phyloP scores from a whole-genome alignment of 768 basidiomycete species.

The Leccinum pellstonianum region DNA sequence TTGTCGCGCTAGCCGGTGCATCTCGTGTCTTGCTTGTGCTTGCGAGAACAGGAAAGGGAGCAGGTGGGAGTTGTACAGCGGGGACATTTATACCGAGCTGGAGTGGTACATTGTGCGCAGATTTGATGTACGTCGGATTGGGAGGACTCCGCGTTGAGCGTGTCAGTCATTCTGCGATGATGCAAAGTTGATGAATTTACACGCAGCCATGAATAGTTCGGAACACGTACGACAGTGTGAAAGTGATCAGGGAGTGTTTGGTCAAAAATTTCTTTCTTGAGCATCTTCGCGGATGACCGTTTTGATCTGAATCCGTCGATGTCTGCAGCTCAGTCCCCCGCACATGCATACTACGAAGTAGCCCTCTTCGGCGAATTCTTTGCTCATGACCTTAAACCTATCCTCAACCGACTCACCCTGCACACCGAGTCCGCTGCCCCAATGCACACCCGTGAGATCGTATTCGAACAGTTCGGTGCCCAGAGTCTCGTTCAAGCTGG shows the following conservation, averaged over 20 bases:
- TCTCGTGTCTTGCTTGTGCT: conserved; percentile 60
- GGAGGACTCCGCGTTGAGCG: conserved; percentile 1
- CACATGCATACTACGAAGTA: conserved; percentile 77
- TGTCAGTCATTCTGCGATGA: conserved; percentile 10
- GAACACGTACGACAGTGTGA: neutral
- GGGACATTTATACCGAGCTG: conserved; percentile 76
- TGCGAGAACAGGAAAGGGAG: conserved; percentile 62
- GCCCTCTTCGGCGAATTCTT: conserved; percentile 84
- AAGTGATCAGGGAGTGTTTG: neutral
- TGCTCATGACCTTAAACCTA: conserved; percentile 67
- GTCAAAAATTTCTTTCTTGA: neutral
- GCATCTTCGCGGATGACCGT: neutral
- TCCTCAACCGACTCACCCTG: conserved; percentile 79
- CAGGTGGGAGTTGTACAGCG: conserved; percentile 71
- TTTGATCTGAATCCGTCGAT: conserved; percentile 8
- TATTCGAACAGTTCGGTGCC: conserved; percentile 79
- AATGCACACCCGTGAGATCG: conserved; percentile 73
- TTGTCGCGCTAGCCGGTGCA: conserved; percentile 44
- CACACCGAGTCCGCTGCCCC: conserved; percentile 74
- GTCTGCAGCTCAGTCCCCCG: conserved; percentile 30
- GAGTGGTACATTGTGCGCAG: conserved; percentile 52
- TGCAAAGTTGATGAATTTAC: too few relatives aligned
- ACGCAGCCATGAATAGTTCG: neutral
- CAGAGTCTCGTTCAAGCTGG: conserved; percentile 54
- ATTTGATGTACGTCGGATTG: conserved; percentile 25